Conservation (phyloP, 1,139 yeast species). For the Scheffersomyces parashehatae region DNA sequence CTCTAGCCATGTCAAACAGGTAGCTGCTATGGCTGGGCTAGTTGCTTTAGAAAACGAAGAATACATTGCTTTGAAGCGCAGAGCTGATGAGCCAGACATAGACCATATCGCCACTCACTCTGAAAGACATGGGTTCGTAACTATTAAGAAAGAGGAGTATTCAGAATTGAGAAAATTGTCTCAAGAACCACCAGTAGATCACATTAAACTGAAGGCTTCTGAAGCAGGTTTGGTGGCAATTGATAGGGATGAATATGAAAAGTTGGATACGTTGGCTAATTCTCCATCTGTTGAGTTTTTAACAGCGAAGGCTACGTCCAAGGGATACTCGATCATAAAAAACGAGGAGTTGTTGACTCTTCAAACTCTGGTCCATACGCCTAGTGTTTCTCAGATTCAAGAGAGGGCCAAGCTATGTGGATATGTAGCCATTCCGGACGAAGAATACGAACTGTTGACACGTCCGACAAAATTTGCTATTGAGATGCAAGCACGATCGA, state of each 20-base stretch:
- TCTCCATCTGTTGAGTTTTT: slow-evolving; percentile 15
- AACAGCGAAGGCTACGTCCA: slow-evolving; percentile 5
- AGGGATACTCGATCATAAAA: slow-evolving; percentile 2
- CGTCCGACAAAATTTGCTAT: slow-evolving; percentile 10
- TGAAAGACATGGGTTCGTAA: slow-evolving; percentile 10
- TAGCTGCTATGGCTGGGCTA: slow-evolving; percentile 7
- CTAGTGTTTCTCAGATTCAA: slow-evolving; percentile 10
- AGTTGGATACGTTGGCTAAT: slow-evolving; percentile 6
- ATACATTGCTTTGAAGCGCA: slow-evolving; percentile 7
- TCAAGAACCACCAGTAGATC: slow-evolving; percentile 25
- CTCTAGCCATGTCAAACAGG: slow-evolving; percentile 8
- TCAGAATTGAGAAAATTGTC: slow-evolving; percentile 13
- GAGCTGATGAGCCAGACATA: slow-evolving; percentile 5
- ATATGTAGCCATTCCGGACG: slow-evolving; percentile 18
- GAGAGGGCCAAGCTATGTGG: slow-evolving; percentile 18
- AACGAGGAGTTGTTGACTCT: slow-evolving; percentile 1
- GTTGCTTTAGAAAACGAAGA: slow-evolving; percentile 7
- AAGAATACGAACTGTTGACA: slow-evolving; percentile 15
- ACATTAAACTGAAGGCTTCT: slow-evolving; percentile 19
- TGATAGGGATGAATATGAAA: slow-evolving; percentile 16
- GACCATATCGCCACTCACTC: slow-evolving; percentile 4
- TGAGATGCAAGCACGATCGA: slow-evolving; percentile 6
- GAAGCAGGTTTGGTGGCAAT: slow-evolving; percentile 8
- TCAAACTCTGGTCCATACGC: not conserved
- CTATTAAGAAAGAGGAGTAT: slow-evolving; percentile 14